phyloP scores from a whole-genome alignment of 257 asterid species.

The Gentiana dahurica region DNA sequence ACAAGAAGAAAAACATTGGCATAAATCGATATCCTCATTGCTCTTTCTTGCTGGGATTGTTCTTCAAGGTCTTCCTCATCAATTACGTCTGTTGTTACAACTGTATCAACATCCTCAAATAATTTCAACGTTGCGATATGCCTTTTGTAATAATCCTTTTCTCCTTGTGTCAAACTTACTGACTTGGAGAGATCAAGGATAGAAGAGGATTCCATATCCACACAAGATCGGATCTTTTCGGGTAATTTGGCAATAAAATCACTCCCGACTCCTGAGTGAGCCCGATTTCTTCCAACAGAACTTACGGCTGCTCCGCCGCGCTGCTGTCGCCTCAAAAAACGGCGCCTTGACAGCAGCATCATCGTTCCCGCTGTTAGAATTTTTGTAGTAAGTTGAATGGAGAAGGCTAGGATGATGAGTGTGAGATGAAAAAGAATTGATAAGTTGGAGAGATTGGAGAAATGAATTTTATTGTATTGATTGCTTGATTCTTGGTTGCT shows the following conservation, averaged over 20 bases:
- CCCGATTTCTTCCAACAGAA: slow-evolving; percentile 55
- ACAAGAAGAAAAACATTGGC: slow-evolving; percentile 62
- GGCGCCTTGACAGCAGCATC: slow-evolving; percentile 23
- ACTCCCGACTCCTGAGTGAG: slow-evolving; percentile 33
- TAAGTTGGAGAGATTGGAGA: too few relatives aligned
- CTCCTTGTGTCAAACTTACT: slow-evolving; percentile 23
- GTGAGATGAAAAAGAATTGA: too few relatives aligned
- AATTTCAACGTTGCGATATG: slow-evolving; percentile 70
- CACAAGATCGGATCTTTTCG: slow-evolving; percentile 45
- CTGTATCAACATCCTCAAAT: slow-evolving; percentile 60
- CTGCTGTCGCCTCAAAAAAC: slow-evolving; percentile 20
- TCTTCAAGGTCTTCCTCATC: slow-evolving; percentile 58
- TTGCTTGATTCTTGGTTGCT: too few relatives aligned
- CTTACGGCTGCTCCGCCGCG: slow-evolving; percentile 36
- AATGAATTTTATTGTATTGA: too few relatives aligned
- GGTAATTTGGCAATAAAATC: slow-evolving; percentile 60
- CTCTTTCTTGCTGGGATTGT: slow-evolving; percentile 62
- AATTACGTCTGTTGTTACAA: slow-evolving; percentile 28
- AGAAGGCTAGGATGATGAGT: too few relatives aligned
- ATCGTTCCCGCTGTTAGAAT: neutral
- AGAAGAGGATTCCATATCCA: slow-evolving; percentile 54
- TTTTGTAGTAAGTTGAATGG: too few relatives aligned
- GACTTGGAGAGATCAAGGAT: slow-evolving; percentile 30
- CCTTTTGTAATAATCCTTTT: slow-evolving; percentile 61
- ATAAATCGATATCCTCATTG: slow-evolving; percentile 78